These are phyloP conservation scores for Blastobotrys persicus DNA, from an alignment of 1,139 yeast species.

Conservation along the genomic window DNA sequence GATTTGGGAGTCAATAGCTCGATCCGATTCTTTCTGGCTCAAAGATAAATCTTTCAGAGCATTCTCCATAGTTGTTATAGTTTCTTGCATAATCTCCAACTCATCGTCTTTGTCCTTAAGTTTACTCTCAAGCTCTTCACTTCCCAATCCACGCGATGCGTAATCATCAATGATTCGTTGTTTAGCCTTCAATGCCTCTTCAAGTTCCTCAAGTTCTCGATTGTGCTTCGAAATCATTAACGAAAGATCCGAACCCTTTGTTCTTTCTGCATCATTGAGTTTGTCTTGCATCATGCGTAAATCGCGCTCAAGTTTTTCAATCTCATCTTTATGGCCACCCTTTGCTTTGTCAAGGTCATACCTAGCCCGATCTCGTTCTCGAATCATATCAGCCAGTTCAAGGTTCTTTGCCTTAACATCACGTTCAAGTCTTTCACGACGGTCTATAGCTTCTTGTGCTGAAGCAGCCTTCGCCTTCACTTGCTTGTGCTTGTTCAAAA, in stretches of 20 bases:
- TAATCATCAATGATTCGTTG: slow-evolving; percentile 37
- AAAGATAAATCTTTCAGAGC: slow-evolving; percentile 55
- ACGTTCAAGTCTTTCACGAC: slow-evolving; percentile 77
- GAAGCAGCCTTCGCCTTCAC: slow-evolving; percentile 87
- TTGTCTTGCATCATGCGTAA: slow-evolving; percentile 60
- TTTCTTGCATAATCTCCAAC: slow-evolving; percentile 73
- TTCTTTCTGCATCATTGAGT: slow-evolving; percentile 61
- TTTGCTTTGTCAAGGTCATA: slow-evolving; percentile 73
- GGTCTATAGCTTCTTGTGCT: slow-evolving; percentile 87
- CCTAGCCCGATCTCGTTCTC: slow-evolving; percentile 88
- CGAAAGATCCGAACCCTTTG: slow-evolving; percentile 65
- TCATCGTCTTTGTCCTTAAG: slow-evolving; percentile 74
- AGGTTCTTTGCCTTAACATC: slow-evolving; percentile 83
- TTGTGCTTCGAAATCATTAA: slow-evolving; percentile 63
- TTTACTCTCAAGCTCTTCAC: slow-evolving; percentile 44
- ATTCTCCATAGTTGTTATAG: slow-evolving; percentile 56
- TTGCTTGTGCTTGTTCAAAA: slow-evolving; percentile 76
- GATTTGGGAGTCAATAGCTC: slow-evolving; percentile 57
- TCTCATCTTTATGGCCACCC: slow-evolving; percentile 64
- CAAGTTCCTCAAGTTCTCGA: slow-evolving; percentile 41
- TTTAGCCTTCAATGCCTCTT: slow-evolving; percentile 39
- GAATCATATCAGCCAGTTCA: slow-evolving; percentile 82
- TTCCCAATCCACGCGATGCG: slow-evolving; percentile 28
- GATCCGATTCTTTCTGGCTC: slow-evolving; percentile 50
- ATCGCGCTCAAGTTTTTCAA: slow-evolving; percentile 65